Conservation (phyloP, 352 stramenopile genomes). For the Phytophthora cryptogea region DNA sequence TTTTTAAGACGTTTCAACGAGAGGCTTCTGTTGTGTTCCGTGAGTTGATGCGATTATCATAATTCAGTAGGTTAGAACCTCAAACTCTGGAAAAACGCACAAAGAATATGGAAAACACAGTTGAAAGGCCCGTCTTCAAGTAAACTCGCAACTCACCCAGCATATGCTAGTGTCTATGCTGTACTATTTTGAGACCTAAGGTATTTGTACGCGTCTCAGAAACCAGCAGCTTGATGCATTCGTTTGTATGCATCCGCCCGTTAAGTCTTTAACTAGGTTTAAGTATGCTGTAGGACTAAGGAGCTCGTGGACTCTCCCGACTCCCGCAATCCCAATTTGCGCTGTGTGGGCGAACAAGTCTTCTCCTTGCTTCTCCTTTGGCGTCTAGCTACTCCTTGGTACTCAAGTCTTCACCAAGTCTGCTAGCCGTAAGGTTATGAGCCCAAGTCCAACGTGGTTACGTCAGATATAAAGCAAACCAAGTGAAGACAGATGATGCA, state of each 20-base stretch:
- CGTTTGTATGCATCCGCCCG: slow-evolving; percentile 3
- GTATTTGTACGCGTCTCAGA: neutral
- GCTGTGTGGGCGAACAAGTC: slow-evolving; percentile 3
- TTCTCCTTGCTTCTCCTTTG: neutral
- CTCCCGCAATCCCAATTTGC: slow-evolving; percentile 4
- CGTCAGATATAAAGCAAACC: neutral
- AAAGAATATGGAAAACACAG: too few relatives aligned
- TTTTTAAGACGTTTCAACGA: too few relatives aligned
- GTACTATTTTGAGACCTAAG: slow-evolving; percentile 1
- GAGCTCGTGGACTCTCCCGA: neutral
- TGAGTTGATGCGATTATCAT: too few relatives aligned
- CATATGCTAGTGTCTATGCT: too few relatives aligned
- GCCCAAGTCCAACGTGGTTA: neutral
- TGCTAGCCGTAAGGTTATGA: neutral
- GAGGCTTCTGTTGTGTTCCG: too few relatives aligned
- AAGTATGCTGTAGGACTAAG: neutral
- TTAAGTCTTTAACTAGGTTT: neutral
- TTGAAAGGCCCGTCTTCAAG: too few relatives aligned
- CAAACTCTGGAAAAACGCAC: too few relatives aligned
- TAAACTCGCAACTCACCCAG: too few relatives aligned
- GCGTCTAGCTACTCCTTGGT: too few relatives aligned
- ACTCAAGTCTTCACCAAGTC: too few relatives aligned
- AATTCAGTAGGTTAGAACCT: too few relatives aligned
- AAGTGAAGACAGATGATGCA: neutral
- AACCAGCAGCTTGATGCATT: slow-evolving; percentile 3